Evolutionary conservation across 495 filamentous ascomycete genomes (phyloP).

Genomic region (Terfezia claveryi): DNA sequence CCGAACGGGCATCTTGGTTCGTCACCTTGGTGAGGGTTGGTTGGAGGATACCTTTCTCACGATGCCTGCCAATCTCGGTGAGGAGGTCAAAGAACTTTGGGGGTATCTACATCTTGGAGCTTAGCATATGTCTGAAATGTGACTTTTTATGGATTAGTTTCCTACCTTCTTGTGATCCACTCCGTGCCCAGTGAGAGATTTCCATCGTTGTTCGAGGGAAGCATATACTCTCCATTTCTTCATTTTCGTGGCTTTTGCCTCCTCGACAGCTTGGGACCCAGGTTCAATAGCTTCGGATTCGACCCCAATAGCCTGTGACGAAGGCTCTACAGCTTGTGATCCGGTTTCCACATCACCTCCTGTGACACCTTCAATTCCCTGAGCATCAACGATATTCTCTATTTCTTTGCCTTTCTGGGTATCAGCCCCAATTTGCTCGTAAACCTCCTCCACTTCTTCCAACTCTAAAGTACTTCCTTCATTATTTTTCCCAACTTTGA

Average conservation of each 20-base stretch:
- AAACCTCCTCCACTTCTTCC: constrained; percentile 16
- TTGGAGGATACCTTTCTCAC: constrained; percentile 53
- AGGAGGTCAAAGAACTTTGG: constrained; percentile 40
- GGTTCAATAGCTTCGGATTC: not conserved
- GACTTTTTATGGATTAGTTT: not conserved
- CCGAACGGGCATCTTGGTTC: constrained; percentile 73
- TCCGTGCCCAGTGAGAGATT: constrained; percentile 57
- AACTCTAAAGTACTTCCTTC: constrained; percentile 11
- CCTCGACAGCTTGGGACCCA: not conserved
- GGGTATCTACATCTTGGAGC: constrained; percentile 2
- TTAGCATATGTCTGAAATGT: constrained; percentile 1
- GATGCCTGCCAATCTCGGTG: constrained; percentile 54
- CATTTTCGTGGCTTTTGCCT: constrained; percentile 7
- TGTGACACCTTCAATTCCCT: too few relatives aligned
- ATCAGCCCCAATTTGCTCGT: not conserved
- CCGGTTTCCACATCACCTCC: too few relatives aligned
- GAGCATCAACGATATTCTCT: not conserved
- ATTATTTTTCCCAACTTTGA: constrained; percentile 14
- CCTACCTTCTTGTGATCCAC: constrained; percentile 43
- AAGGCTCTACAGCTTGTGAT: too few relatives aligned
- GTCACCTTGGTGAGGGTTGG: constrained; percentile 51
- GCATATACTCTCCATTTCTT: constrained; percentile 28
- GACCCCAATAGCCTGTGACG: not conserved
- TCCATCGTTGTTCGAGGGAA: constrained; percentile 47
- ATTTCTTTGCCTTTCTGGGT: not conserved